These are phyloP conservation scores for Tricholoma hemisulphureum DNA, from an alignment of 768 basidiomycete species.

Conservation along the genomic window DNA sequence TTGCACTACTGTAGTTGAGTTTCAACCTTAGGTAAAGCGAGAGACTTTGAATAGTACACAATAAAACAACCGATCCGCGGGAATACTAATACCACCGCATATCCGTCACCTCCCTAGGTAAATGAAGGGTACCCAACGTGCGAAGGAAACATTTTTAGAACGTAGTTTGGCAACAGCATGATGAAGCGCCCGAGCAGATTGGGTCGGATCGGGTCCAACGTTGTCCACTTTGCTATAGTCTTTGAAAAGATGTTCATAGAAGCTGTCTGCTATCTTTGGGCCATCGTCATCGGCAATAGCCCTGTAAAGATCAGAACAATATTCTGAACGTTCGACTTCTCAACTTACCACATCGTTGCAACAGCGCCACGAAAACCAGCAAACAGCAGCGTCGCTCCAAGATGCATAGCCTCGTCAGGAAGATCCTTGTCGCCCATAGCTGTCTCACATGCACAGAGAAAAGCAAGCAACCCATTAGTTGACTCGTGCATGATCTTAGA, in stretches of 20 bases:
- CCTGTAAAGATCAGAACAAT: neutral
- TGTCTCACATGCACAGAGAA: constrained; percentile 42
- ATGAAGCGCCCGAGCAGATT: neutral
- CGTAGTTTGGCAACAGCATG: neutral
- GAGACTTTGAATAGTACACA: neutral
- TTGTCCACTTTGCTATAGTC: neutral
- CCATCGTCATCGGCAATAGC: neutral
- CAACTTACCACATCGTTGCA: constrained; percentile 40
- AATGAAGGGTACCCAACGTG: neutral
- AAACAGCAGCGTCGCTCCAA: constrained; percentile 34
- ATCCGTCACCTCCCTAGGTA: neutral
- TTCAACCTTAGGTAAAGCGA: too few relatives aligned
- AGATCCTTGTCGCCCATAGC: constrained; percentile 26
- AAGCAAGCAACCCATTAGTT: constrained; percentile 27
- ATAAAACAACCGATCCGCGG: neutral
- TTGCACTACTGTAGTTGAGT: too few relatives aligned
- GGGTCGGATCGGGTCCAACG: neutral
- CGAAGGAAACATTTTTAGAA: neutral
- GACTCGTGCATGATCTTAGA: constrained; percentile 14
- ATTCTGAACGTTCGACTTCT: neutral
- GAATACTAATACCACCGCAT: neutral
- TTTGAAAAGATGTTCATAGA: neutral
- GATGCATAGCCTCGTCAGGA: constrained; percentile 25
- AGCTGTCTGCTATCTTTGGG: neutral
- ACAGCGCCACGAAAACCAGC: constrained; percentile 25